These are phyloP conservation scores for Hygrocybe punicea DNA, from an alignment of 768 basidiomycete species.

Conservation along the genomic window DNA sequence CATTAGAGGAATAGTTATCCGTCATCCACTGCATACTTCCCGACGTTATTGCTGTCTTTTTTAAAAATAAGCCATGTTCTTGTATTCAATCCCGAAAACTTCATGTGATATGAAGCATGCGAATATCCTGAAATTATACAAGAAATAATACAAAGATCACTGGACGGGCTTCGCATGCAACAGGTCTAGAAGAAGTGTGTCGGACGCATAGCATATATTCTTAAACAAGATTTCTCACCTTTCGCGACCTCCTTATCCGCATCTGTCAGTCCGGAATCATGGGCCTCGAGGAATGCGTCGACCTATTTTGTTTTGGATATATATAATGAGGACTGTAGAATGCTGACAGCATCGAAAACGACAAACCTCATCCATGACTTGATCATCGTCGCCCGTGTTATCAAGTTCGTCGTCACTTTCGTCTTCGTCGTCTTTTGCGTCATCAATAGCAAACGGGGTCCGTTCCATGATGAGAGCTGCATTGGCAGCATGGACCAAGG, in stretches of 20 bases:
- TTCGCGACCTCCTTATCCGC: conserved; percentile 75
- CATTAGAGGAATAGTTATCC: neutral
- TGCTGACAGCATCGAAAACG: neutral
- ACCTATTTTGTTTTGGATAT: no score
- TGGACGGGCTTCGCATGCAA: conserved; percentile 60
- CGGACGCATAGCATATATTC: neutral
- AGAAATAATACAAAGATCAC: conserved; percentile 22
- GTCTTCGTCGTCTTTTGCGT: conserved; percentile 80
- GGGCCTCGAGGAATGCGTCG: conserved; percentile 91
- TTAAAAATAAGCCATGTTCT: no score
- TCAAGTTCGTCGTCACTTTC: conserved; percentile 60
- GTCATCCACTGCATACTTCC: neutral
- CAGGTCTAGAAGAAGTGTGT: conserved; percentile 42
- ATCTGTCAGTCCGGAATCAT: conserved; percentile 80
- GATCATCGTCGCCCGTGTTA: conserved; percentile 60
- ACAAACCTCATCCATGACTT: conserved; percentile 85
- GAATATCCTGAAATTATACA: neutral
- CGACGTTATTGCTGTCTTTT: neutral
- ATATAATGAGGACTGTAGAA: conserved; percentile 6
- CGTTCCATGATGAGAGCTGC: conserved; percentile 88
- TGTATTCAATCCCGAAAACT: no score
- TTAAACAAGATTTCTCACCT: conserved; percentile 42
- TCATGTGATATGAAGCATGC: neutral
- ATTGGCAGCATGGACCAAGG: conserved; percentile 71
- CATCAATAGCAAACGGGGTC: conserved; percentile 96